phyloP scores from a whole-genome alignment of 768 basidiomycete species.

The Suillus hirtellus region DNA sequence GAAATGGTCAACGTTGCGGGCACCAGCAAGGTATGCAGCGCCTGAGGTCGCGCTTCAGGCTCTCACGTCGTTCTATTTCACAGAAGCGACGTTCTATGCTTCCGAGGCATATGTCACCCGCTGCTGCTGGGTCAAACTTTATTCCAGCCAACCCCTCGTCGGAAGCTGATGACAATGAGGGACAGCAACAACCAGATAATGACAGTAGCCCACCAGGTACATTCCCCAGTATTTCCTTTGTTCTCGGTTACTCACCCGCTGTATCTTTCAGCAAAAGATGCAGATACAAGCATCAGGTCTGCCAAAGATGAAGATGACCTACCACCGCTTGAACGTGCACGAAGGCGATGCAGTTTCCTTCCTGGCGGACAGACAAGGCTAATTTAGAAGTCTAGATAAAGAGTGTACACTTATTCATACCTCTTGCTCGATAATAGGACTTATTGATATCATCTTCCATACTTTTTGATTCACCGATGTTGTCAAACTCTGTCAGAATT shows the following conservation, averaged over 20 bases:
- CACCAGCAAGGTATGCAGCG: slow-evolving; percentile 54
- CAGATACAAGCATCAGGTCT: slow-evolving; percentile 24
- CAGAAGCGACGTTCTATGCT: slow-evolving; percentile 77
- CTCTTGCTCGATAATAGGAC: slow-evolving; percentile 1
- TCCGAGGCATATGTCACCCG: slow-evolving; percentile 55
- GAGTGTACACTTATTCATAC: not conserved
- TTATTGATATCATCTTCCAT: not conserved
- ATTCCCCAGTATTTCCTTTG: slow-evolving; percentile 13
- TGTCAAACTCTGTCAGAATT: not conserved
- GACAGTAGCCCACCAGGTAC: slow-evolving; percentile 24
- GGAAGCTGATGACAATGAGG: slow-evolving; percentile 12
- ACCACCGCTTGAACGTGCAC: slow-evolving; percentile 69
- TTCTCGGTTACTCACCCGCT: slow-evolving; percentile 11
- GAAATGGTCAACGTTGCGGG: slow-evolving; percentile 58
- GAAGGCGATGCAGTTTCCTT: slow-evolving; percentile 46
- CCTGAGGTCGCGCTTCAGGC: not conserved
- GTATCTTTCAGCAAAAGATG: slow-evolving; percentile 25
- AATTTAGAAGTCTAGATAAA: slow-evolving; percentile 9
- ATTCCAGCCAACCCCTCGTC: slow-evolving; percentile 17
- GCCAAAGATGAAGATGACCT: slow-evolving; percentile 54
- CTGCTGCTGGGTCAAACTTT: slow-evolving; percentile 15
- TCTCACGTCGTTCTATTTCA: not conserved
- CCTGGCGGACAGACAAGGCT: slow-evolving; percentile 33
- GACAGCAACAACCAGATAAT: slow-evolving; percentile 35
- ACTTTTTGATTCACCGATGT: not conserved